These are phyloP conservation scores for Pisolithus tinctorius DNA, from an alignment of 768 basidiomycete species.

Conservation along the genomic window DNA sequence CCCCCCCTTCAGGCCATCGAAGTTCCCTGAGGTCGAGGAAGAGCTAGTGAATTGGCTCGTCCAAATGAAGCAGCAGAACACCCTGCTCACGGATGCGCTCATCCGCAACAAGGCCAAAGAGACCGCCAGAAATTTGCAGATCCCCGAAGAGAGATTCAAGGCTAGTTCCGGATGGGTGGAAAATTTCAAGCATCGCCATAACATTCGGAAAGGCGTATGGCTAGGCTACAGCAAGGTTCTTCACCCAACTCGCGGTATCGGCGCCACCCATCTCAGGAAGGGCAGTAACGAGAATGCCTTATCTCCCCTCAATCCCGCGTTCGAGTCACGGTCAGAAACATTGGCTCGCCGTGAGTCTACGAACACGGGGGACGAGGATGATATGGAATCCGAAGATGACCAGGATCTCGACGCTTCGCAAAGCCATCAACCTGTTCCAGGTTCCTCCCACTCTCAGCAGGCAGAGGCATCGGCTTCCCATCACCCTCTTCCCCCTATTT, in stretches of 20 bases:
- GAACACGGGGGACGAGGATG: slow-evolving; percentile 27
- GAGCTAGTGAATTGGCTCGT: slow-evolving; percentile 56
- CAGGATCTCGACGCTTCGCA: slow-evolving; percentile 23
- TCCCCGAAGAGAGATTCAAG: slow-evolving; percentile 73
- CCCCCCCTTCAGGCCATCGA: slow-evolving; percentile 50
- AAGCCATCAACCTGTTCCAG: slow-evolving; percentile 19
- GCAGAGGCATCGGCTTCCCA: slow-evolving; percentile 18
- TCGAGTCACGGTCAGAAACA: slow-evolving; percentile 26
- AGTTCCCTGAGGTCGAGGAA: slow-evolving; percentile 73
- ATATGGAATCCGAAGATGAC: slow-evolving; percentile 33
- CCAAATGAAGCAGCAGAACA: slow-evolving; percentile 41
- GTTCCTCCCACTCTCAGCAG: slow-evolving; percentile 24
- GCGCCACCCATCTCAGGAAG: slow-evolving; percentile 31
- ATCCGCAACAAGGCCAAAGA: slow-evolving; percentile 63
- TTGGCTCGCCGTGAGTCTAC: slow-evolving; percentile 21
- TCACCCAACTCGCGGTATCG: slow-evolving; percentile 25
- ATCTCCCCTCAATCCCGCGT: slow-evolving; percentile 36
- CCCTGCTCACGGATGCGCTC: slow-evolving; percentile 55
- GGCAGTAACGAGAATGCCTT: slow-evolving; percentile 27
- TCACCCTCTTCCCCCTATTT: slow-evolving; percentile 27
- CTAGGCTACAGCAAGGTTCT: slow-evolving; percentile 32
- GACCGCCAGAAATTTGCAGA: slow-evolving; percentile 49
- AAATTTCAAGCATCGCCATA: slow-evolving; percentile 81
- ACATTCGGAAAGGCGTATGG: slow-evolving; percentile 64
- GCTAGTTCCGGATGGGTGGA: slow-evolving; percentile 91